Evolutionary conservation across 1,139 yeast genomes (phyloP), one percentile per base, ranked within the genome.

Genomic region (Taiozyma onychis): DNA sequence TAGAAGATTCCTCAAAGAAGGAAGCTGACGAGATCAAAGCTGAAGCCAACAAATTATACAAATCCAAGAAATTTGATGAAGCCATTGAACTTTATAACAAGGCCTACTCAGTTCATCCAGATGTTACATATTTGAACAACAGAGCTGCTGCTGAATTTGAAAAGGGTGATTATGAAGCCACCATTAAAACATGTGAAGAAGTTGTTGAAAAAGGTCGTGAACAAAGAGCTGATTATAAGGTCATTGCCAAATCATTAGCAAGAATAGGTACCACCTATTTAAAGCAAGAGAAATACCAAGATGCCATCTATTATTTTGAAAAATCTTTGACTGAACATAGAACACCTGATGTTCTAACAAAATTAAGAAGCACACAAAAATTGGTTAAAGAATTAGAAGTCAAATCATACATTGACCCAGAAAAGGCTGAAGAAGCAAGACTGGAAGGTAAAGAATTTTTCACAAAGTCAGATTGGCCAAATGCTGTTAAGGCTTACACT

Each of bases 71-170:
- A 65, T 95, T 95, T 60, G 97, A 89, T 65, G 96, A 86, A 63
- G 99, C 99, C 43, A 91, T 95, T 66, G 87, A 75, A 51, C 76
- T 81, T 56, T 95, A 95, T 73, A 76, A 87, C 64, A 78, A 83
- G 64, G 99, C 99, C 2, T 95, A 93, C 88, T 86, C 84, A 44
- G 68, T 83, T 34, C 73, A 76, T 71, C 78, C 84, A 65, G 99
- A 95, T 65, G 88, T 93, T 63, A 93, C 99, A 1, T 95, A 87
- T 69, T 77, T 95, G 66, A 95, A 93, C 75, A 95, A 95, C 76
- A 83, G 95, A 65, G 95, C 99, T 39, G 99, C 99, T 50, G 99
- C 99, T 30, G 97, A 93, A 70, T 93, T 72, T 63, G 99, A 95
- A 72, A 90, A 91, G 70, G 97, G 95, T 53, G 97, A 90, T 63